phyloP scores from a whole-genome alignment of 164 flowering plant species.

The Dillenia suffruticosa region DNA sequence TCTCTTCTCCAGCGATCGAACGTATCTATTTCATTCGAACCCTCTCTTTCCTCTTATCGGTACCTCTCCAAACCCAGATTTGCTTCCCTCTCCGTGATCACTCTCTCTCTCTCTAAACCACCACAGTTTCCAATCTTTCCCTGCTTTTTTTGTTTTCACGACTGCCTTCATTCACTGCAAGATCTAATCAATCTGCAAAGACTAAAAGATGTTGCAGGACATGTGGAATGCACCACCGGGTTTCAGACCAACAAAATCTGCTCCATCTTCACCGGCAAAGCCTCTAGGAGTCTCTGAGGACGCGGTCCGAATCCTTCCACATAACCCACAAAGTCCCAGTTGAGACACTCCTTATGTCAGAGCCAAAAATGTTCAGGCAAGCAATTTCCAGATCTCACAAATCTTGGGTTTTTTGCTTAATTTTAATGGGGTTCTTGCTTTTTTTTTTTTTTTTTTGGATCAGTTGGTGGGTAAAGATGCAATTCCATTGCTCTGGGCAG shows the following conservation, averaged over 20 bases:
- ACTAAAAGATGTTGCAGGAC: conserved; percentile 67
- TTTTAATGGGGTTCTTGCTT: conserved; percentile 11
- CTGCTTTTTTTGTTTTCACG: conserved; percentile 1
- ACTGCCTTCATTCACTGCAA: conserved; percentile 7
- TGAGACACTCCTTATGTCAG: too few relatives aligned
- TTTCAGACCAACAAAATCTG: conserved; percentile 77
- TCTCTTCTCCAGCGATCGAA: too few relatives aligned
- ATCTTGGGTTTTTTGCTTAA: too few relatives aligned
- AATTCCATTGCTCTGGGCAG: conserved; percentile 96
- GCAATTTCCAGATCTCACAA: too few relatives aligned
- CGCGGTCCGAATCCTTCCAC: too few relatives aligned
- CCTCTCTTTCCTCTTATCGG: conserved; percentile 2
- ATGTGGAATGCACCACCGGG: conserved; percentile 82
- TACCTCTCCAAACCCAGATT: conserved; percentile 4
- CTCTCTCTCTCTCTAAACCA: conserved; percentile 10
- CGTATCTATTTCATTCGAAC: too few relatives aligned
- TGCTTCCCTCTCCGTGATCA: conserved; percentile 1
- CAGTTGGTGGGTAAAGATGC: conserved; percentile 98
- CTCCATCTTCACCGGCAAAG: conserved; percentile 91
- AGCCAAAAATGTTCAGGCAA: too few relatives aligned
- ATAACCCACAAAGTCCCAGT: too few relatives aligned
- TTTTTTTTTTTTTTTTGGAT: conserved; percentile 17
- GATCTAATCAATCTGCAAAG: conserved; percentile 12
- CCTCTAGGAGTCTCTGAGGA: conserved; percentile 54
- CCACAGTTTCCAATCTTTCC: too few relatives aligned